Evolutionary conservation across 768 basidiomycete genomes (phyloP).

Genomic region (Auriscalpium microsporum): DNA sequence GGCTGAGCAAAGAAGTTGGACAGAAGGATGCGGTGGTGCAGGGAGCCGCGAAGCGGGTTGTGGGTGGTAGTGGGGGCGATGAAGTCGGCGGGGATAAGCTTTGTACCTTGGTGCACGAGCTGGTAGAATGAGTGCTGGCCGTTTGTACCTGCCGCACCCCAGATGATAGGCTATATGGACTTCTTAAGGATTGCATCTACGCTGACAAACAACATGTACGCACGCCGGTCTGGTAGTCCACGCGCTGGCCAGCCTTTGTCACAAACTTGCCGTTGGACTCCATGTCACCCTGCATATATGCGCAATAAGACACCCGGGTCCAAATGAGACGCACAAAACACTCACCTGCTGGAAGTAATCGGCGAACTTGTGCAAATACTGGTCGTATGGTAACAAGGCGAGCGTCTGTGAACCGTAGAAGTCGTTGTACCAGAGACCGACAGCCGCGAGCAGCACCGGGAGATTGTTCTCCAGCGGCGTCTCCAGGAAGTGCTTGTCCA

Average conservation of each 20-base stretch:
- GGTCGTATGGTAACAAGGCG: constrained; percentile 93
- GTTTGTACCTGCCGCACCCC: constrained; percentile 97
- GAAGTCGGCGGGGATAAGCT: constrained; percentile 88
- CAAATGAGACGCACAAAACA: background rate
- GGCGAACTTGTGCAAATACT: constrained; percentile 98
- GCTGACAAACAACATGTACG: constrained; percentile 18
- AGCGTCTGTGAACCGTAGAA: constrained; percentile 97
- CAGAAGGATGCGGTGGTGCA: constrained; percentile 95
- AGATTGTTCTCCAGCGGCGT: constrained; percentile 84
- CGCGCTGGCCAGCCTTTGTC: constrained; percentile 88
- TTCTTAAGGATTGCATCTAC: no score
- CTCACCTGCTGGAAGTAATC: constrained; percentile 96
- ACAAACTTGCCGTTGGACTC: constrained; percentile 98
- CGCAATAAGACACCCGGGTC: background rate
- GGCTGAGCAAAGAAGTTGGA: constrained; percentile 99
- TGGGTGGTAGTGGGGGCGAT: constrained; percentile 82
- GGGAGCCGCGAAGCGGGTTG: constrained; percentile 77
- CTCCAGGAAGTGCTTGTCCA: constrained; percentile 95
- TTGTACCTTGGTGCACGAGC: constrained; percentile 90
- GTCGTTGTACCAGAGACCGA: constrained; percentile 99
- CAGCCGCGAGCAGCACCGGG: constrained; percentile 80
- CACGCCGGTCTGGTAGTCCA: constrained; percentile 95
- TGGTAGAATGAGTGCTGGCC: constrained; percentile 99
- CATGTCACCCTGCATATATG: constrained; percentile 73
- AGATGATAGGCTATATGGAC: constrained; percentile 77